Percentiles rank a stretch among this genome's conserved stretches.
phyloP scores from a whole-genome alignment of 2,329 filamentous ascomycete genomes.

The Penicillium sp. region DNA sequence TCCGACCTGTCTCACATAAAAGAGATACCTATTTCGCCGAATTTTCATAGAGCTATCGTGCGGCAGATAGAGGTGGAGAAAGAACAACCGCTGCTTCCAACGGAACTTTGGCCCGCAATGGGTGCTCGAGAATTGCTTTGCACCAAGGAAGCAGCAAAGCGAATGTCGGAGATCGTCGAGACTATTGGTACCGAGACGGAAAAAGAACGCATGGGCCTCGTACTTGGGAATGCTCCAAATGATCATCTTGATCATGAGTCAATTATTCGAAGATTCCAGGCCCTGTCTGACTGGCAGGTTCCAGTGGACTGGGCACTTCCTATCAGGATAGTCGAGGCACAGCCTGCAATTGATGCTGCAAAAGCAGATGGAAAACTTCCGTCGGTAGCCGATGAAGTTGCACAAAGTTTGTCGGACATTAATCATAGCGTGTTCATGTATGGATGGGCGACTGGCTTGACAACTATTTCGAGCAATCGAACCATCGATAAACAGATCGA shows the following conservation, averaged over 20 bases:
- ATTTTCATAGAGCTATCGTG: constrained; percentile 63
- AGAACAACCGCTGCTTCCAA: constrained; percentile 62
- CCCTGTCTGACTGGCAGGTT: constrained; percentile 58
- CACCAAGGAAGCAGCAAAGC: constrained; percentile 66
- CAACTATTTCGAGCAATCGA: constrained; percentile 73
- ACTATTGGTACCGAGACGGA: constrained; percentile 67
- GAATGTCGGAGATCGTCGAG: constrained; percentile 69
- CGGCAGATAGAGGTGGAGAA: constrained; percentile 69
- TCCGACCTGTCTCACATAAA: constrained; percentile 71
- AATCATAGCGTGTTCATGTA: constrained; percentile 73
- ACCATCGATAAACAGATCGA: constrained; percentile 70
- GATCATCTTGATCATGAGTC: constrained; percentile 35
- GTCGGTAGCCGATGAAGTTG: constrained; percentile 47
- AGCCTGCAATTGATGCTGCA: constrained; percentile 42
- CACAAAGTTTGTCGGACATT: constrained; percentile 59
- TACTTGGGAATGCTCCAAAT: constrained; percentile 57
- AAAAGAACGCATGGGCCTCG: constrained; percentile 60
- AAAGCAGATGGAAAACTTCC: constrained; percentile 49
- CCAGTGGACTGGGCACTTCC: constrained; percentile 64
- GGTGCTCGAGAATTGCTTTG: constrained; percentile 63
- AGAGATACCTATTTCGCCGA: constrained; percentile 50
- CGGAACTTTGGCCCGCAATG: constrained; percentile 67
- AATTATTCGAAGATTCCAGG: constrained; percentile 44
- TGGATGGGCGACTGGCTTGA: constrained; percentile 67
- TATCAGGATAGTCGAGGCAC: constrained; percentile 59